Conservation (phyloP, 371 early-diverging fungal genomes). For the Actinomortierella ambigua region DNA sequence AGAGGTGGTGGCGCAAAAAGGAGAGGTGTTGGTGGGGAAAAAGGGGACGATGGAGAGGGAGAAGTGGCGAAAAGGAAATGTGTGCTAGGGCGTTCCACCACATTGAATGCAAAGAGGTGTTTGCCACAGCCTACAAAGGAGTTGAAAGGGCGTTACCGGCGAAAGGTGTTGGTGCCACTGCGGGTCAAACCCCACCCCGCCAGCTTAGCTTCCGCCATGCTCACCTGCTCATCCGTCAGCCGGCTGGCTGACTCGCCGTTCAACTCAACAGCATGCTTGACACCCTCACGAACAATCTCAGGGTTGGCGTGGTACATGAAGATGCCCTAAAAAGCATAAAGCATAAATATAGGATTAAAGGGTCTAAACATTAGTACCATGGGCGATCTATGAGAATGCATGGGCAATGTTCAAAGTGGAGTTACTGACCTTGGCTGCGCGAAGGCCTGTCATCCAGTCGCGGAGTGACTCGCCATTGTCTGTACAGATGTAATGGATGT, state of each 20-base stretch:
- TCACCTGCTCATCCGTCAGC: conserved; percentile 48
- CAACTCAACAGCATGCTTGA: conserved; percentile 29
- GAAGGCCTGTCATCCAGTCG: conserved; percentile 87
- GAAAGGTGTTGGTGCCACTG: conserved; percentile 1
- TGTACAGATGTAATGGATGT: conserved; percentile 79
- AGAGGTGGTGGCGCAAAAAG: neutral
- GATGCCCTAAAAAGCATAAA: conserved; percentile 23
- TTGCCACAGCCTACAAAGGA: neutral
- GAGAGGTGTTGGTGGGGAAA: neutral
- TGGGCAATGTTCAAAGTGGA: neutral
- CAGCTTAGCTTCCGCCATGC: conserved; percentile 43
- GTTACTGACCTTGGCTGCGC: conserved; percentile 70
- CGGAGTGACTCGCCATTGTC: conserved; percentile 74
- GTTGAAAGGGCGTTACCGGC: conserved; percentile 1
- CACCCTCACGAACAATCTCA: conserved; percentile 39
- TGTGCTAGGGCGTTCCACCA: neutral
- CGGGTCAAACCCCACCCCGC: conserved; percentile 38
- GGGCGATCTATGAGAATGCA: neutral
- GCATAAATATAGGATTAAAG: neutral
- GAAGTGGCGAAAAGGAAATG: neutral
- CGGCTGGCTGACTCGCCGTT: conserved; percentile 23
- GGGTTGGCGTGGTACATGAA: conserved; percentile 43
- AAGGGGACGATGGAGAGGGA: neutral
- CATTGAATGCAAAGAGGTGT: neutral
- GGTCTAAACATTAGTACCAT: neutral